Evolutionary conservation across 73 alveolate species (phyloP), one percentile per base, ranked within the genome.

Genomic region (Stentor coeruleus): DNA sequence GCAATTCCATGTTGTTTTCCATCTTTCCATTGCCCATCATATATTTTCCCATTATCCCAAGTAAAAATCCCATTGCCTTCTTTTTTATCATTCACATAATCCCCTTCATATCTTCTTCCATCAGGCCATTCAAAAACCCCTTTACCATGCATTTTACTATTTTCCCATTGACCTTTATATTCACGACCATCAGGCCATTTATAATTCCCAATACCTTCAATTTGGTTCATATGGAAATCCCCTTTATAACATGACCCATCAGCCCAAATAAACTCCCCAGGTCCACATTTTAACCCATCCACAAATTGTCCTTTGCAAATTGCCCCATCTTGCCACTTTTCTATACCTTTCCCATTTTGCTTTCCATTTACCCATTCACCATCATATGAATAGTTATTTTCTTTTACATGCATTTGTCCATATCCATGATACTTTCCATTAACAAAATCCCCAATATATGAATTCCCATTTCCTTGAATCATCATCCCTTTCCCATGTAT

Each of bases 311-410:
- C 95, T 59, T 49, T 57, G 33, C 76, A 89, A 28, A 40, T 87
- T 11, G 93, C 84, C 0, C 95, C 95, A 87, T 89, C 93, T 28
- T 91, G 91, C 89, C 90, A 89, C 33, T 31, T 60, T 58, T 89
- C 95, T 30, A 31, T 42, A 14, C 93, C 95, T 38, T 79, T 83
- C n/a, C 95, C 95, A 15, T 87, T 74, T 39, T 75, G 72, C 3
- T 75, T 75, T 14, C 38, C 59, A 2, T 88, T 81, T 2, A 80
- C 72, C 94, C 94, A 88, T 0, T 86, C 3, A 3, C 94, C 94
- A 26, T 79, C 87, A 81, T 84, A 88, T 3, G 31, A 11, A 33
- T 83, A 58, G n/a, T 66, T 66, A 1, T 90, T 90, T 15, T 26
- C 15, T 37, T 41, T 31, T n/a, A 84, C 58, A 14, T 72, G 59